Base-by-base conservation (phyloP, 129 eudicot genomes). In the Ambrosia trifida region DNA sequence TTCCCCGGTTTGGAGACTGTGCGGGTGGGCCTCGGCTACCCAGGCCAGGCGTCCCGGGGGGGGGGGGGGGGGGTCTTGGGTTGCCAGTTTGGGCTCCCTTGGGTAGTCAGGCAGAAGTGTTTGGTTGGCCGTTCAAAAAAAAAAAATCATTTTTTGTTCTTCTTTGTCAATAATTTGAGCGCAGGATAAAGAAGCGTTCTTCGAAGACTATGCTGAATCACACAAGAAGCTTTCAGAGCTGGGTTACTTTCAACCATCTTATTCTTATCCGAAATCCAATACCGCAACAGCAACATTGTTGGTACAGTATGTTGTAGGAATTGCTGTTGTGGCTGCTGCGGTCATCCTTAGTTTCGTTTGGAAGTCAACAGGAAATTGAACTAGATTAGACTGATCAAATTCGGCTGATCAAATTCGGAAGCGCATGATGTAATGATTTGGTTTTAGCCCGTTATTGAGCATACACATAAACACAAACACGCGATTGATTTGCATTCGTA, bases 191-290 rank as follows among this genome's bases (percentile, higher is more conserved):
- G 95, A 86, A 33, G 93, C 79, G 40, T 95, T 95, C 82, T 87
- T 95, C 83, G 78, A 59, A 82, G 99, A 95, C 76, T 94, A 94
- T 47, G 97, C 97, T 6, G 88, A 67, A 47, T 95, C 99, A 52
- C 99, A 95, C 88, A 95, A 95, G 84, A 95, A 86, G 82, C 83
- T 95, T 10, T 95, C 99, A 11, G 96, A 95, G 76, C 67, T 95
- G 45, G 99, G 99, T n/a, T 90, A 87, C 72, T 84, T 33, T 16
- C 85, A 85, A n/a, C 80, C 95, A n/a, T 70, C 28, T 24, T 24
- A 24, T 51, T 11, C 51, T 86, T 19, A 24, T 24, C 72, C 85
- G 60, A 64, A 40, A 43, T 31, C 66, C 38, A 78, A 79, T 77
- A 82, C 72, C 16, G 12, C 80, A 11, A 24, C 28, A 24, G 33